These are phyloP conservation scores for Quercus dentata DNA, from an alignment of 306 rosid species.

Conservation along the genomic window DNA sequence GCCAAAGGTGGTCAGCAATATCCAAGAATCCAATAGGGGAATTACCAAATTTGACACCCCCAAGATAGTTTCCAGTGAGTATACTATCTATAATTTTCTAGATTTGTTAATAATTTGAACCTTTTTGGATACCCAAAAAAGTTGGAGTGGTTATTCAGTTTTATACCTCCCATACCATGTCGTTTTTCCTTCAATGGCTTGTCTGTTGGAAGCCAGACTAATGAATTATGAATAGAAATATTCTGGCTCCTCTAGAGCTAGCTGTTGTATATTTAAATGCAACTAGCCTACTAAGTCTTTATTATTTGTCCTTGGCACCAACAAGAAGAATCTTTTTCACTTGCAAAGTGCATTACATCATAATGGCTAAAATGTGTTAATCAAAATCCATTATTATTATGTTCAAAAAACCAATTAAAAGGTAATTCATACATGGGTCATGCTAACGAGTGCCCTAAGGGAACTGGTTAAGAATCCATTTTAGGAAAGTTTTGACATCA, in stretches of 20 bases:
- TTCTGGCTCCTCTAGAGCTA: neutral
- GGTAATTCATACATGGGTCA: no score
- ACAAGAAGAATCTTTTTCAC: no score
- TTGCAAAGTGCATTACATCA: no score
- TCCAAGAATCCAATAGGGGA: conserved; percentile 62
- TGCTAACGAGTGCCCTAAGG: no score
- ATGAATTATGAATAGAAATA: neutral
- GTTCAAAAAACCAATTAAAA: neutral
- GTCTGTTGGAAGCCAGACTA: conserved; percentile 1
- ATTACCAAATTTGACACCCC: conserved; percentile 79
- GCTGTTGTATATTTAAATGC: neutral
- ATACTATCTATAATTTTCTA: conserved; percentile 4
- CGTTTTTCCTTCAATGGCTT: neutral
- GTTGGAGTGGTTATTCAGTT: no score
- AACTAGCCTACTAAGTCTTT: neutral
- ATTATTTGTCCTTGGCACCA: neutral
- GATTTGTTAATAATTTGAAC: neutral
- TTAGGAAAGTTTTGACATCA: no score
- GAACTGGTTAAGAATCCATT: no score
- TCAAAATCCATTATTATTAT: no score
- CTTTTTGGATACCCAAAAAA: neutral
- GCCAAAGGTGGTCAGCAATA: conserved; percentile 50
- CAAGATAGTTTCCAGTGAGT: conserved; percentile 78
- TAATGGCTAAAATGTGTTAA: neutral
- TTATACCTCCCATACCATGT: neutral